Evolutionary conservation across 2,329 filamentous ascomycete species (phyloP), one percentile per base, ranked within the genome.

Genomic region (Microsporum ferrugineum): DNA sequence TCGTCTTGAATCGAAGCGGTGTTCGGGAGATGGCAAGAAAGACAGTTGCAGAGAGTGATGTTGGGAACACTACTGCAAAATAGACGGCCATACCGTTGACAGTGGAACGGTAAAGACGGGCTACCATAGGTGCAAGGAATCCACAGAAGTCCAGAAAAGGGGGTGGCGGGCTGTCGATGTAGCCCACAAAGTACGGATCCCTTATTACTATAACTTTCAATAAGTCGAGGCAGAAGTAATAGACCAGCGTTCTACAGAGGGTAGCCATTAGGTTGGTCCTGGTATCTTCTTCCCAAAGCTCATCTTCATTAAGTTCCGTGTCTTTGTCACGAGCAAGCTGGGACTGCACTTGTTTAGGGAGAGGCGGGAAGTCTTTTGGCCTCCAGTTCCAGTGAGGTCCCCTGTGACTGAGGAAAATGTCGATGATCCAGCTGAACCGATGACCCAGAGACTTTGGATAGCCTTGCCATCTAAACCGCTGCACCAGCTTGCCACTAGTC

Each of bases 181-280:
- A 68, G 47, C 79, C 79, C 73, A 79, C 79, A 73, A 91, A 95
- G 75, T 92, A 95, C 0, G 87, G 85, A 68, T 97, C 92, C 59
- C 83, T 81, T 66, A 86, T 84, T 76, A 89, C 85, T 63, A 84
- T 64, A 1, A 85, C 80, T 68, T 88, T 88, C 59, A 89, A 72
- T 5, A 84, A 62, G 72, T 96, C 92, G 6, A 96, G 76, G 5
- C 82, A 63, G 10, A 94, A 65, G 69, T 89, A 94, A 65, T 79
- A 77, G 41, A 80, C 61, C 1, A 82, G 60, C n/a, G 86, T 74
- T 4, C 69, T 76, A 6, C 72, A 61, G 45, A 85, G 61, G 49
- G 86, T 79, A 2, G 75, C 68, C 27, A 66, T 66, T 39, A 75
- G 73, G 3, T 77, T 80, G 33, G 41, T 14, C 27, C 14, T 55